Base-by-base conservation (phyloP, 106 monocot species). In the Dendrobium huoshanense region DNA sequence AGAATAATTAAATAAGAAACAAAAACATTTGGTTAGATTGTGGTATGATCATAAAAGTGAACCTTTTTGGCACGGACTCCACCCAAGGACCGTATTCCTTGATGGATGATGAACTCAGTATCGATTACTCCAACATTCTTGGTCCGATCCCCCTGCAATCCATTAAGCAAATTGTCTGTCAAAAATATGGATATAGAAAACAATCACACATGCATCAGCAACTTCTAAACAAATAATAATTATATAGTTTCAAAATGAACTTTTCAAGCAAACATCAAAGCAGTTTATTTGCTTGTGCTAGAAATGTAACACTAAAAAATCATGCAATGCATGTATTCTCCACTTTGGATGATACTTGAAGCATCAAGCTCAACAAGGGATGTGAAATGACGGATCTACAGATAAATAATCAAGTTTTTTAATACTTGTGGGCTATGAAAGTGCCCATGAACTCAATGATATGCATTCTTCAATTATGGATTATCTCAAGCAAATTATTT, bases 121-220 rank as follows among this genome's bases (percentile, higher is more conserved):
- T 90, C 90, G 44, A 93, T 88, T 41, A 90, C 90, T 9, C 90
- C 93, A 29, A 91, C 93, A 77, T 90, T 90, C 80, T 84, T 87
- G 61, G 93, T 88, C 86, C 91, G 83, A 84, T 94, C 94, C 40
- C 94, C 94, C 93, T 94, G 83, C 84, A 93, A 85, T 54, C 41
- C 74, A 85, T 70, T 7, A 47, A 79, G 68, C 77, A 79, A 77
- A 82, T 13, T 43, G 9, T 73, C 19, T 18, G 19, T 18, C 5
- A 73, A 42, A 10, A 73, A 73, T 73, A 18, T 42, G 42, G 43
- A 33, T 42, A 43, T 31, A 73, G 42, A 41, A 33, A 74, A 43
- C 20, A 74, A 74, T 20, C 74, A 74, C 74, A 18, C 9, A 74
- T 33, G 3, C 10, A 70, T 37, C 33, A 70, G 33, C 5, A 70